A percentile compares a stretch with the other conserved stretches of the same genome.
Conservation (phyloP, 2,329 filamentous ascomycete species). For the Endocalyx cinctus region DNA sequence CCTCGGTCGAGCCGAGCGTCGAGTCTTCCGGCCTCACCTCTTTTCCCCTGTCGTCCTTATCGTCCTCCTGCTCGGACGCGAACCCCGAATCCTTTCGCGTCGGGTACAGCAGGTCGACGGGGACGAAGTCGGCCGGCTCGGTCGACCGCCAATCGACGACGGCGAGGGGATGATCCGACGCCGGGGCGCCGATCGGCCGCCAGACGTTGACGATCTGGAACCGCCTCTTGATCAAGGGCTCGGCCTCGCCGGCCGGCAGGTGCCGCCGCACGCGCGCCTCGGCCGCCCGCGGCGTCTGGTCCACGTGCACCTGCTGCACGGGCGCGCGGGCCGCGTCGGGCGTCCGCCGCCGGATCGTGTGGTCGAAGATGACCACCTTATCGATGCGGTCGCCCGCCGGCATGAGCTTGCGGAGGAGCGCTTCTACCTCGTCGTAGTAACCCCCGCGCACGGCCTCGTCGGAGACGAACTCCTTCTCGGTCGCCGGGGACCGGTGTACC, state of each 20-base stretch:
- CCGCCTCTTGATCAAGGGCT: constrained; percentile 50
- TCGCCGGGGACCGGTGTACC: constrained; percentile 46
- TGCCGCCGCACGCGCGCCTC: constrained; percentile 59
- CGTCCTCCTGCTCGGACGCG: constrained; percentile 24
- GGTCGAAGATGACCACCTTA: constrained; percentile 62
- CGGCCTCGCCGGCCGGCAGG: constrained; percentile 48
- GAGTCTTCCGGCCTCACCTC: constrained; percentile 48
- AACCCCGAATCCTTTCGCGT: constrained; percentile 22
- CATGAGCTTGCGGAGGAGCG: constrained; percentile 49
- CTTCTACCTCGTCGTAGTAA: constrained; percentile 61
- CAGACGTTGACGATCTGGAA: constrained; percentile 69
- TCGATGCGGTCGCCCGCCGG: constrained; percentile 22
- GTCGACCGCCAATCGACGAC: constrained; percentile 60
- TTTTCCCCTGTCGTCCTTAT: constrained; percentile 56
- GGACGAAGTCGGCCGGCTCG: constrained; percentile 51
- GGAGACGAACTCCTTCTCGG: constrained; percentile 51
- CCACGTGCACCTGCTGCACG: constrained; percentile 67
- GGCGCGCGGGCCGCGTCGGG: constrained; percentile 56
- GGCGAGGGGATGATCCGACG: constrained; percentile 56
- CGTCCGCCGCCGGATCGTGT: constrained; percentile 58
- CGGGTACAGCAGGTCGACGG: constrained; percentile 60
- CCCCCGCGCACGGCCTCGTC: constrained; percentile 47
- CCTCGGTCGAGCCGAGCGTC: constrained; percentile 44
- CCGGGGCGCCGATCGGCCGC: constrained; percentile 60
- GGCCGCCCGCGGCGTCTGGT: constrained; percentile 63